These are phyloP conservation scores for Ustilago tritici DNA, from an alignment of 1,284 basidiomycete species.

Conservation along the genomic window DNA sequence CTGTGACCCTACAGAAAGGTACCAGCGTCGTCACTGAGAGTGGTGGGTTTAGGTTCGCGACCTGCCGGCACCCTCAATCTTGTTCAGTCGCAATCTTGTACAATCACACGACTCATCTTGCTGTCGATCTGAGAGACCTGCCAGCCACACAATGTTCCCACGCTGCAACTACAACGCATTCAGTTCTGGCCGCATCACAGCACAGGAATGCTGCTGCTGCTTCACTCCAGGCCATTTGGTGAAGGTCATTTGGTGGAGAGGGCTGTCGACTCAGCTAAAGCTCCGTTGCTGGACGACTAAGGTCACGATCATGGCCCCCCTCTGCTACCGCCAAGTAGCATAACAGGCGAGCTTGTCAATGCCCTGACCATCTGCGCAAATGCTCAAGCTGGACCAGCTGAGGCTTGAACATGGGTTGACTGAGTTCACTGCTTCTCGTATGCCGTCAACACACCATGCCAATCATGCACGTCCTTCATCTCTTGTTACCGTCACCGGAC, in stretches of 20 bases:
- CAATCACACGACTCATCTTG: background rate
- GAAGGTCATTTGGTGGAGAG: background rate
- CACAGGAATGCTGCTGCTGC: no score
- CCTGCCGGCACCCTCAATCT: background rate
- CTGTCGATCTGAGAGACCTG: background rate
- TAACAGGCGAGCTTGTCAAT: background rate
- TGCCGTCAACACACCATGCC: background rate
- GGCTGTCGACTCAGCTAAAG: background rate
- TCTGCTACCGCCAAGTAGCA: background rate
- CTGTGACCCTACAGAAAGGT: background rate
- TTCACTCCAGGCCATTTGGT: no score
- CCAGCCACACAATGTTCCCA: slow-evolving; percentile 2
- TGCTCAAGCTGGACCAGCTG: background rate
- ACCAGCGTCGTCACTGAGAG: background rate
- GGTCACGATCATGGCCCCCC: background rate
- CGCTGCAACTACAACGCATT: background rate
- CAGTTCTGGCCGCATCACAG: no score
- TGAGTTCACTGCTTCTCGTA: background rate
- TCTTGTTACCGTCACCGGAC: background rate
- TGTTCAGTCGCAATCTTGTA: background rate
- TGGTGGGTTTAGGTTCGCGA: background rate
- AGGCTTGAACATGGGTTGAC: background rate
- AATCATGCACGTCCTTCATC: background rate
- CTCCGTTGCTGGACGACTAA: background rate
- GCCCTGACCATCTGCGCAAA: background rate